These are phyloP conservation scores for Starmera caribaea DNA, from an alignment of 805 yeast genomes.

Conservation along the genomic window DNA sequence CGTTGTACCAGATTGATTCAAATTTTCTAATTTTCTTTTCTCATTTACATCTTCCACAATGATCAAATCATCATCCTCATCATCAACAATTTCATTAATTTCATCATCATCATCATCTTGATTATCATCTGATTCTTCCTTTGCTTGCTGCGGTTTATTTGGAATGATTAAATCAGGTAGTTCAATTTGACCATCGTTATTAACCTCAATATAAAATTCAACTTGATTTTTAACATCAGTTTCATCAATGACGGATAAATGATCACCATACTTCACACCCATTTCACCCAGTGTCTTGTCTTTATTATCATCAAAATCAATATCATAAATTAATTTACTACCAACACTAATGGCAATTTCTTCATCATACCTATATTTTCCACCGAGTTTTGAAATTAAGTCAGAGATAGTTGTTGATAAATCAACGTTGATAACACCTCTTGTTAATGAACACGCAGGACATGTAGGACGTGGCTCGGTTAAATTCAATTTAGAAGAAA, in stretches of 20 bases:
- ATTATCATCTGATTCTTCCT: constrained; percentile 14
- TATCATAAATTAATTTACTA: constrained; percentile 58
- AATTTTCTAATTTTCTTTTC: constrained; percentile 10
- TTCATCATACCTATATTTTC: constrained; percentile 44
- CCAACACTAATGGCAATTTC: constrained; percentile 51
- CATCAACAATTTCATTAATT: constrained; percentile 10
- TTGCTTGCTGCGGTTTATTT: constrained; percentile 10
- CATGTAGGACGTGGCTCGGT: constrained; percentile 64
- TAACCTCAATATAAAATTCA: constrained; percentile 44
- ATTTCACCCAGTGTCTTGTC: constrained; percentile 36
- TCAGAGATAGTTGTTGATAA: constrained; percentile 31
- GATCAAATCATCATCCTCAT: constrained; percentile 11
- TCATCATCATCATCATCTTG: constrained; percentile 9
- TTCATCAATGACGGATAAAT: constrained; percentile 71
- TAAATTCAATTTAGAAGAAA: constrained; percentile 54
- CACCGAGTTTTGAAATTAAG: constrained; percentile 41
- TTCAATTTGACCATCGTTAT: constrained; percentile 10
- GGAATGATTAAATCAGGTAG: constrained; percentile 27
- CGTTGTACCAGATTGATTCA: neutral
- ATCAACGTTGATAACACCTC: constrained; percentile 38
- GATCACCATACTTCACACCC: constrained; percentile 51
- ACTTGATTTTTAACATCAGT: constrained; percentile 54
- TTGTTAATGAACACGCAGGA: constrained; percentile 48
- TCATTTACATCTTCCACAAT: constrained; percentile 4
- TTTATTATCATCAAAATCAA: constrained; percentile 78